phyloP scores from a whole-genome alignment of 768 basidiomycete species.

The Stropharia rugosoannulata region DNA sequence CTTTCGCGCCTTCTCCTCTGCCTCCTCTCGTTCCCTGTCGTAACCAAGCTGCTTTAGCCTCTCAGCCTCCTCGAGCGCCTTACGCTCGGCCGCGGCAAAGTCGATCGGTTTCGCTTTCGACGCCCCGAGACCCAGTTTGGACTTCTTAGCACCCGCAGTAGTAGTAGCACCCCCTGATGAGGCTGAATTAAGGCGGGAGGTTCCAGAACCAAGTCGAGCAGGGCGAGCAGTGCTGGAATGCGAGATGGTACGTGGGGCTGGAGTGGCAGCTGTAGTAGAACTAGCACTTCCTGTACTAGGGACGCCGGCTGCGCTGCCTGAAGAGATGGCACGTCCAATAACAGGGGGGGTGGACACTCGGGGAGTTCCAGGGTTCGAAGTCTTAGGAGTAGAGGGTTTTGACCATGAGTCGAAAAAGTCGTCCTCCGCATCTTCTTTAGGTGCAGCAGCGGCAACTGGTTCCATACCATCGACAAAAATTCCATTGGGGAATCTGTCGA shows the following conservation, averaged over 20 bases:
- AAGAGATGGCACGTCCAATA: constrained; percentile 51
- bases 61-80: constrained; percentile 90
- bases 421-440: constrained; percentile 59
- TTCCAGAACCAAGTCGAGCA: constrained; percentile 34
- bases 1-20: constrained; percentile 71
- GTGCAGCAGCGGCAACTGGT: constrained; percentile 34
- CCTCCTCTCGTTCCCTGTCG: constrained; percentile 81
- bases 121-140: constrained; percentile 82
- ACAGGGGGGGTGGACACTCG: constrained; percentile 54
- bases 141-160: constrained; percentile 52
- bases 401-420: constrained; percentile 99
- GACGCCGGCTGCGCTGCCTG: constrained; percentile 30
- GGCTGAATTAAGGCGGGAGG: constrained; percentile 38
- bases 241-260: constrained; percentile 55
- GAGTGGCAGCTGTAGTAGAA: constrained; percentile 32
- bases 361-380: constrained; percentile 51
- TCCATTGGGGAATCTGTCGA: constrained; percentile 69
- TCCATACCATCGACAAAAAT: constrained; percentile 85
- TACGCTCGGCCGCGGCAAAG: constrained; percentile 92
- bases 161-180: constrained; percentile 31
- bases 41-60: constrained; percentile 90
- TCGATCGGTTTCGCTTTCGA: constrained; percentile 85
- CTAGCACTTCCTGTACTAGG: constrained; percentile 25
- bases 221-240: constrained; percentile 60
- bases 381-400: constrained; percentile 66